Conservation (phyloP, 495 filamentous ascomycete genomes). For the Clohesyomyces aquaticus region DNA sequence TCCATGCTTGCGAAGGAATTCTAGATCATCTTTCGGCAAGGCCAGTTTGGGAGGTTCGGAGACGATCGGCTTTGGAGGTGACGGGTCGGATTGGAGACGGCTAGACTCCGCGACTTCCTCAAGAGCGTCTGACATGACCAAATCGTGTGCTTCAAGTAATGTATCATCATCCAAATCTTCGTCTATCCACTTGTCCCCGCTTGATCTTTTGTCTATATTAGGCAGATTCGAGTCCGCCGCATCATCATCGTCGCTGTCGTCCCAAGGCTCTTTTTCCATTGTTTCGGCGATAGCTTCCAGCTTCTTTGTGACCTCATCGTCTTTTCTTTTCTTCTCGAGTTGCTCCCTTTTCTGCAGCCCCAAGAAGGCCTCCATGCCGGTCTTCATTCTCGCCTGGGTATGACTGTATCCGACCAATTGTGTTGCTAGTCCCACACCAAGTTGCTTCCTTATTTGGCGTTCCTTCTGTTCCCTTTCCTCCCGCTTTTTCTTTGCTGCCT, state of each 20-base stretch:
- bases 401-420: slow-evolving; percentile 40
- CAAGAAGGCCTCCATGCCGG: slow-evolving; percentile 41
- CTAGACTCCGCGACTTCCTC: slow-evolving; percentile 4
- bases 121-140: slow-evolving; percentile 26
- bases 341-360: slow-evolving; percentile 17
- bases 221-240: slow-evolving; percentile 7
- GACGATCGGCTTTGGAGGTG: neutral
- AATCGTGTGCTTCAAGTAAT: slow-evolving; percentile 22
- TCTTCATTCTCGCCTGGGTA: slow-evolving; percentile 38
- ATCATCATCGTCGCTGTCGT: slow-evolving; percentile 31
- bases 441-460: slow-evolving; percentile 21
- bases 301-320: slow-evolving; percentile 5
- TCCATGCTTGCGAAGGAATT: slow-evolving; percentile 33
- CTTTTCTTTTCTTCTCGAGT: slow-evolving; percentile 11
- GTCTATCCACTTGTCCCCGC: slow-evolving; percentile 9
- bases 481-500: slow-evolving; percentile 18
- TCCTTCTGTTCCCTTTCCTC: slow-evolving; percentile 38
- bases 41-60: neutral
- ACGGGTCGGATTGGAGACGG: slow-evolving; percentile 1
- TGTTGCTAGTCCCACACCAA: slow-evolving; percentile 41
- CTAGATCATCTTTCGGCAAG: slow-evolving; percentile 4
- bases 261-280: slow-evolving; percentile 36
- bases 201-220: neutral
- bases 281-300: slow-evolving; percentile 19
- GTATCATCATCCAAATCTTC: slow-evolving; percentile 33